Base-by-base conservation (phyloP, 306 rosid species). In the Alnus glutinosa region DNA sequence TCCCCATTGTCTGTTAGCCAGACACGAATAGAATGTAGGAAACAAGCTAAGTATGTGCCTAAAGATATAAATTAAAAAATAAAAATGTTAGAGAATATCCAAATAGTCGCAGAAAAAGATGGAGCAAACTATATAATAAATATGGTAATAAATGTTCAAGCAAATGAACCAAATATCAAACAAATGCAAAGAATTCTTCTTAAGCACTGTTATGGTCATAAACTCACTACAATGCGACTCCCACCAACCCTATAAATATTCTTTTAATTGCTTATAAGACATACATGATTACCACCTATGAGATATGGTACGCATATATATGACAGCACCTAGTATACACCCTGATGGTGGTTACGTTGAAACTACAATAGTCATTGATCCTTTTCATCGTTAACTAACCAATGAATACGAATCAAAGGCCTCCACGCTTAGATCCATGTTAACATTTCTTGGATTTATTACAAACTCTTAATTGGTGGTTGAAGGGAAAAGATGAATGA, bases 1-100 rank as follows among this genome's bases (percentile, higher is more conserved):
- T 85, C 77, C 98, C 98, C 98, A 95, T 95, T 77, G 73, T 49
- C 83, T 58, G 78, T 75, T 71, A 58, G 57, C 36, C 59, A 77
- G 75, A 77, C 64, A 23, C 44, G 75, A 71, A 44, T 68, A 80
- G 71, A 81, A 59, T 55, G 81, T 73, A 67, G 44, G 66, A 66
- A 37, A 61, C 64, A 77, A 76, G 12, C 66, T 23, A 74, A 82
- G 58, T 55, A 36, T n/a, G 71, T 75, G 78, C 52, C 81, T 86
- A 78, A 34, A 14, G 44, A 77, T 67, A 16, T 36, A 79, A 44
- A 39, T 14, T 48, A 4, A 73, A 58, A 18, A 7, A 66, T 16
- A 18, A 66, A 39, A 36, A 23, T 62, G 9, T 67, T n/a, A 78
- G 47, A 32, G 71, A 77, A 50, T 11, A 47, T 48, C 74, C 15